Percentiles rank a stretch among this genome's conserved stretches.
These are phyloP conservation scores for Jasminum sambac DNA, from an alignment of 257 asterid genomes.

Conservation along the genomic window DNA sequence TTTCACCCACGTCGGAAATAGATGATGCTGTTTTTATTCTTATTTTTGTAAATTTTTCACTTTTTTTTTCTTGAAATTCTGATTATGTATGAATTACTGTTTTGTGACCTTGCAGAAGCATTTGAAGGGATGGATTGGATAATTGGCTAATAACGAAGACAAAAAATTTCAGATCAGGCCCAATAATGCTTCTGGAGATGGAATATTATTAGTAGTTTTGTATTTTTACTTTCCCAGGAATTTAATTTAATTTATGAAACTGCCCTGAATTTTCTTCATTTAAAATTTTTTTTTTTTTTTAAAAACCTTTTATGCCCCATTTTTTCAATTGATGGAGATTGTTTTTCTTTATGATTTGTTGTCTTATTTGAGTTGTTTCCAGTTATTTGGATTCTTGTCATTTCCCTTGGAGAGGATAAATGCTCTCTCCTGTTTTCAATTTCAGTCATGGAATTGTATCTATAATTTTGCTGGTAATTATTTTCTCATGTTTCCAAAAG, in stretches of 20 bases:
- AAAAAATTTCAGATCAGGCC: constrained; percentile 17
- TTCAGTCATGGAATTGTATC: too few species aligned
- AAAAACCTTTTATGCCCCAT: background rate
- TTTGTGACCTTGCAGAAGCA: constrained; percentile 36
- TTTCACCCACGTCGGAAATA: background rate
- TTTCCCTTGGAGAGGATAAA: background rate
- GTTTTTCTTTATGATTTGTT: too few species aligned
- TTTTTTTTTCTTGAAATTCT: background rate
- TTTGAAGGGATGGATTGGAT: constrained; percentile 34
- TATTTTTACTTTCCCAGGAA: background rate
- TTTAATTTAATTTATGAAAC: background rate
- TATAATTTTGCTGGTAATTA: too few species aligned
- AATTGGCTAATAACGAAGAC: constrained; percentile 32
- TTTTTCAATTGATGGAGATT: too few species aligned
- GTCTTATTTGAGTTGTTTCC: background rate
- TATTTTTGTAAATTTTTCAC: background rate
- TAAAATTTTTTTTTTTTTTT: too few species aligned
- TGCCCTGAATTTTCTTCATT: background rate
- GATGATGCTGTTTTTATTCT: background rate
- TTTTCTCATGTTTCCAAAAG: too few species aligned
- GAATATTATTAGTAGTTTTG: constrained; percentile 4
- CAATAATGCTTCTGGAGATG: background rate
- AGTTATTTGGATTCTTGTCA: background rate
- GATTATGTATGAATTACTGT: background rate
- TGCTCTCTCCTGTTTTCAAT: too few species aligned